Evolutionary conservation across 805 yeast species (phyloP), one percentile per base, ranked within the genome.

Genomic region (Kluyveromyces dobzhanskii): DNA sequence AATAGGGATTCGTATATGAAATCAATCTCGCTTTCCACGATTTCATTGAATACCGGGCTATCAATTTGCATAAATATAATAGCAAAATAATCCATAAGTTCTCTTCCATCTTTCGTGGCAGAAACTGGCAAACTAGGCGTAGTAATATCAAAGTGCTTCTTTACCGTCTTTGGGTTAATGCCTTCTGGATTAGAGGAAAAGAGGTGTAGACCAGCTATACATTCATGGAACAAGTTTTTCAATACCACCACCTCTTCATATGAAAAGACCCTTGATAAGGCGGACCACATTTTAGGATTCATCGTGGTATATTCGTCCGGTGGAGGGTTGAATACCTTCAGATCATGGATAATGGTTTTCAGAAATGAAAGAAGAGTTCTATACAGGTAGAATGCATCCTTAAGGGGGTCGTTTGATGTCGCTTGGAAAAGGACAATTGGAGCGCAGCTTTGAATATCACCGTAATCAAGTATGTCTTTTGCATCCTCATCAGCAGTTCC

Each of bases 11-110:
- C 78, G 51, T 85, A 86, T 59, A 88, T 66, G 50, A 75, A 78
- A 17, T 80, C 84, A 41, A 90, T 68, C 59, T 92, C 95, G 2
- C 79, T 70, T 45, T 78, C 85, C 8, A 87, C 79, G 45, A 92
- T 81, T 61, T 92, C 98, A 57, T 85, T 88, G 61, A 94, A 94
- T 0, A 97, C 84, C 1, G 97, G 87, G 16, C 95, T 88, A 54
- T 94, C 99, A 40, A 94, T 75, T 55, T 86, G 95, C 48, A 87
- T 85, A 61, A 86, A 92, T 50, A 92, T 85, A 1, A 95, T 82
- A 0, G 96, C 96, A 56, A 92, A 77, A 3, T 87, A 80, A 54
- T 94, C 98, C 95, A 92, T 87, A 42, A 88, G 66, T 51, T 92
- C 98, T 50, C 88, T 86, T 42, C 88, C 96, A 53, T 90, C 97